Percentiles rank a stretch among this genome's conserved stretches.
These are phyloP conservation scores for Penicillium daleae DNA, from an alignment of 495 filamentous ascomycete genomes.

Conservation along the genomic window DNA sequence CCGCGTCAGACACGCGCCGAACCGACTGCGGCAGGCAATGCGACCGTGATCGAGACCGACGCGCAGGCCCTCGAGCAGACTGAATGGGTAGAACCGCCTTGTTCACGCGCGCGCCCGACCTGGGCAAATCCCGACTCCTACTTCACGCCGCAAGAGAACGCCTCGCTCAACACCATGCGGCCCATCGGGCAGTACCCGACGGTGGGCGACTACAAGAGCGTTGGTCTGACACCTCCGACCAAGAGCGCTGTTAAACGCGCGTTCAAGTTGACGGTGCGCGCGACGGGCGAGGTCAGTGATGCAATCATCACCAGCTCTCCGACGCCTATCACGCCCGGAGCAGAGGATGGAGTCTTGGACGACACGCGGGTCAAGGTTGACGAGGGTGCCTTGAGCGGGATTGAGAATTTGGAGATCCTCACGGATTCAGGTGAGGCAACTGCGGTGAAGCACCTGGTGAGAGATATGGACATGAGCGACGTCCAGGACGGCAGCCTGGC, in stretches of 20 bases:
- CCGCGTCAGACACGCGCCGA: conserved; percentile 22
- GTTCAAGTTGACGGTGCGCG: conserved; percentile 11
- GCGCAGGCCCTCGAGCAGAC: conserved; percentile 10
- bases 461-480: conserved; percentile 10
- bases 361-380: conserved; percentile 13
- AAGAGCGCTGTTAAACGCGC: conserved; percentile 10
- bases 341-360: conserved; percentile 19
- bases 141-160: conserved; percentile 15
- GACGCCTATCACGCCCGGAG: conserved; percentile 22
- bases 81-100: conserved; percentile 19
- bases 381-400: conserved; percentile 5
- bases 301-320: conserved; percentile 9
- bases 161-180: conserved; percentile 24
- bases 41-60: conserved; percentile 7
- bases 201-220: conserved; percentile 28
- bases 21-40: conserved; percentile 11
- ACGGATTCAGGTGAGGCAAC: conserved; percentile 14
- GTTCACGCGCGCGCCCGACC: conserved; percentile 19
- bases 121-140: conserved; percentile 16
- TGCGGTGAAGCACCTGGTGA: conserved; percentile 1
- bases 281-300: conserved; percentile 7
- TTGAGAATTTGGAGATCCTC: conserved; percentile 2
- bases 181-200: conserved; percentile 35
- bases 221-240: conserved; percentile 22
- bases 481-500: conserved; percentile 14